Evolutionary conservation across 768 basidiomycete species (phyloP).

Genomic region (Termitomyces sp.): DNA sequence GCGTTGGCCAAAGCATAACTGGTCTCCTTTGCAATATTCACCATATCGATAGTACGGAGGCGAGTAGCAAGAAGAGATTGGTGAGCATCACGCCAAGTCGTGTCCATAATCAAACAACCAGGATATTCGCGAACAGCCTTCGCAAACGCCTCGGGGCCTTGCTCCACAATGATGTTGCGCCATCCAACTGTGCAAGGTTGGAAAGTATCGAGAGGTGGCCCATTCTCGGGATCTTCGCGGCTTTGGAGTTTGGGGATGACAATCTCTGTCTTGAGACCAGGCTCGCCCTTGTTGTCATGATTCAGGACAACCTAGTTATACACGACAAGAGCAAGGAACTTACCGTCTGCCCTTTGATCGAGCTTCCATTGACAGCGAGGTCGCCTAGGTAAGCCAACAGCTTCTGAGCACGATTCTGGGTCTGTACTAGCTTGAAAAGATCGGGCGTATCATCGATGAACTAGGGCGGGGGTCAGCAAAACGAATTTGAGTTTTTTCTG

Average conservation of each 20-base stretch:
- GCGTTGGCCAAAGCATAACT: constrained; percentile 93
- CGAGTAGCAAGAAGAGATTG: constrained; percentile 97
- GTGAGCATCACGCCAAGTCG: constrained; percentile 99
- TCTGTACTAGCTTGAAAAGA: constrained; percentile 96
- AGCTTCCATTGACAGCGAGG: constrained; percentile 95
- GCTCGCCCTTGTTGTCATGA: constrained; percentile 64
- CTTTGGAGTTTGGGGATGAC: constrained; percentile 78
- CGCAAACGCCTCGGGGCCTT: constrained; percentile 97
- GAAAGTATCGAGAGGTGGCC: constrained; percentile 72
- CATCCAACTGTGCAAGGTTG: constrained; percentile 87
- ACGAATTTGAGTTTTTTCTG: neutral
- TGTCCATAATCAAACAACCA: constrained; percentile 95
- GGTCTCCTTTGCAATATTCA: constrained; percentile 97
- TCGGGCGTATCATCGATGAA: constrained; percentile 99
- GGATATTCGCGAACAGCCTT: constrained; percentile 97
- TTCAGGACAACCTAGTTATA: neutral
- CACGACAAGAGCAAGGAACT: constrained; percentile 7
- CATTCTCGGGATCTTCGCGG: constrained; percentile 67
- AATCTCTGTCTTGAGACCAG: constrained; percentile 88
- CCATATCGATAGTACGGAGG: constrained; percentile 94
- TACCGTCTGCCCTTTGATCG: constrained; percentile 90
- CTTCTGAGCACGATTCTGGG: constrained; percentile 98
- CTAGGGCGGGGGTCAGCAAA: constrained; percentile 31
- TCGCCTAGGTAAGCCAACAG: constrained; percentile 96
- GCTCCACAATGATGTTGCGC: constrained; percentile 98